A percentile compares a stretch with the other conserved stretches of the same genome.
These are phyloP conservation scores for Cryptococcus sp. DNA, from an alignment of 1,284 basidiomycete genomes.

Conservation along the genomic window DNA sequence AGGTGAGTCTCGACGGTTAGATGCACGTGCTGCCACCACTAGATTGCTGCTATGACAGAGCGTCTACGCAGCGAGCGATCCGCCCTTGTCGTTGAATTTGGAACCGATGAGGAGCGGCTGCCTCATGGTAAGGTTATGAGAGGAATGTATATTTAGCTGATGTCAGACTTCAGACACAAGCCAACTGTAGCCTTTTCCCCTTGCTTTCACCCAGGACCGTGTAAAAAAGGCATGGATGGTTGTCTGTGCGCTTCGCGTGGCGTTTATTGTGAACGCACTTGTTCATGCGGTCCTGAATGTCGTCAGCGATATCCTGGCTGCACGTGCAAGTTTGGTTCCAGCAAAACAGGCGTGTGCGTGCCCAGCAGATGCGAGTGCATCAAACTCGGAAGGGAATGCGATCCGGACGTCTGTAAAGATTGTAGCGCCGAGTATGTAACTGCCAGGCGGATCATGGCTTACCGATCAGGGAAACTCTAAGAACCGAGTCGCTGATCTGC, in stretches of 20 bases:
- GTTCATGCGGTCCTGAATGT: not conserved
- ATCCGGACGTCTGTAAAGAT: constrained; percentile 10
- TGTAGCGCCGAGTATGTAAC: constrained; percentile 13
- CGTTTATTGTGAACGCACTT: not conserved
- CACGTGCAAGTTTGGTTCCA: not conserved
- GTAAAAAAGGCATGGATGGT: not conserved
- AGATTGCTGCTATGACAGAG: too few relatives aligned
- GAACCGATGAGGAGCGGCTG: too few relatives aligned
- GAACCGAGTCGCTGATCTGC: not conserved
- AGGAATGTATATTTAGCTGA: too few relatives aligned
- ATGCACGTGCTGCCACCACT: too few relatives aligned
- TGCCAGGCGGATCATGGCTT: not conserved
- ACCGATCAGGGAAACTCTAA: not conserved
- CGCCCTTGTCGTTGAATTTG: too few relatives aligned
- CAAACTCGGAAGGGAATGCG: constrained; percentile 9
- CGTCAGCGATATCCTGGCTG: not conserved
- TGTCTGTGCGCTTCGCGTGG: not conserved
- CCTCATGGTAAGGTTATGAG: too few relatives aligned
- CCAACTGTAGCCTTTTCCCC: not conserved
- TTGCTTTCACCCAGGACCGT: not conserved
- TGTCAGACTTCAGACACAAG: not conserved
- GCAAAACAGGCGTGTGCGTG: constrained; percentile 2
- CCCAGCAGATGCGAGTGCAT: constrained; percentile 10
- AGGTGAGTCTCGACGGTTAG: not conserved
- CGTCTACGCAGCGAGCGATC: too few relatives aligned